Evolutionary conservation across 2,329 filamentous ascomycete species (phyloP).

Genomic region (Plenodomus tracheiphilus): DNA sequence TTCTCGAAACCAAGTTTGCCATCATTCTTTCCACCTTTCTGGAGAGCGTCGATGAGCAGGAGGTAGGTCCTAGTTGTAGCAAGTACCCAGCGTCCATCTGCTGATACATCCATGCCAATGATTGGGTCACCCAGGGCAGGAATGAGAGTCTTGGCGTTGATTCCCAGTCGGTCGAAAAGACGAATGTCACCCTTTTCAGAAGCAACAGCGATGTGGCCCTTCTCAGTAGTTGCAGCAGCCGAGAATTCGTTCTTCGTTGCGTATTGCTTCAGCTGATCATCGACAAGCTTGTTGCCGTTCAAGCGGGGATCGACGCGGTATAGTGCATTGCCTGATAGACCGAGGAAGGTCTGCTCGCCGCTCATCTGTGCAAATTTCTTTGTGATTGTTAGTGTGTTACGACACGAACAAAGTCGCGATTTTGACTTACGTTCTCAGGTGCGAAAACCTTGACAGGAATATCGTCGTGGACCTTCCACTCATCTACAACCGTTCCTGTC

Average conservation of each 20-base stretch:
- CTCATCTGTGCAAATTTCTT: conserved; percentile 98
- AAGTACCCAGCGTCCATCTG: conserved; percentile 93
- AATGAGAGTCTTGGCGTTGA: conserved; percentile 96
- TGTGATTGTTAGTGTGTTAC: conserved; percentile 25
- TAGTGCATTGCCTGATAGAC: conserved; percentile 87
- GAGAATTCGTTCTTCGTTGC: conserved; percentile 97
- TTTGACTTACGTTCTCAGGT: conserved; percentile 70
- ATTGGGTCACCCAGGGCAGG: conserved; percentile 94
- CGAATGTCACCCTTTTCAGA: conserved; percentile 98
- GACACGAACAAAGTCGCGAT: neutral
- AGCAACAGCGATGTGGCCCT: conserved; percentile 94
- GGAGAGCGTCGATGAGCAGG: conserved; percentile 86
- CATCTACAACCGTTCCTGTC: conserved; percentile 95
- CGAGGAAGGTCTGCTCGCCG: conserved; percentile 90
- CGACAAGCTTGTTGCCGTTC: conserved; percentile 87
- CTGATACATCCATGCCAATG: conserved; percentile 90
- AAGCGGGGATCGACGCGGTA: conserved; percentile 93
- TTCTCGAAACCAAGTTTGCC: conserved; percentile 98
- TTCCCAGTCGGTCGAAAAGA: conserved; percentile 92
- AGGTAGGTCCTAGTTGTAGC: conserved; percentile 94
- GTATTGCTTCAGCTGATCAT: conserved; percentile 93
- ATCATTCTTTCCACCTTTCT: conserved; percentile 92
- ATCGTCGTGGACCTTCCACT: conserved; percentile 98
- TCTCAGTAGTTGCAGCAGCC: conserved; percentile 88
- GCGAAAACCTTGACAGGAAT: conserved; percentile 91